Evolutionary conservation across 106 monocot species (phyloP), one percentile per base, ranked within the genome.

Genomic region (Phalaenopsis equestris): DNA sequence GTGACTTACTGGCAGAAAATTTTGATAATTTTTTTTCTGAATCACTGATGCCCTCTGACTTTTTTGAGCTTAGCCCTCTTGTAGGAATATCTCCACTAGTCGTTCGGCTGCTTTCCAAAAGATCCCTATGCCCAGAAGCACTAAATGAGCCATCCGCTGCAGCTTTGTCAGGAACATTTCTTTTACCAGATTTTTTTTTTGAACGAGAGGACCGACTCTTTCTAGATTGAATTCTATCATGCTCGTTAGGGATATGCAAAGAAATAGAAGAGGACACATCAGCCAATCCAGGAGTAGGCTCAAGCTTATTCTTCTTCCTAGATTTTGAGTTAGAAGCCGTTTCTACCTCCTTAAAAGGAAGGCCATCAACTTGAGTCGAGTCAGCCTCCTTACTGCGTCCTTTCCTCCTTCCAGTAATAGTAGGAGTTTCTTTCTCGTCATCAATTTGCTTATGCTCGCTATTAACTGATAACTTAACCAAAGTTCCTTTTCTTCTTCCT

Each of bases 11-110:
- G 9, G 55, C 45, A 36, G 76, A 85, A 76, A 45, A 79, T 37
- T 42, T 88, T 11, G 77, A 64, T 9, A 82, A 41, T 73, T 89
- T 91, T 45, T 56, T 79, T 61, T 87, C 86, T 52, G 89, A 89
- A 47, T 85, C 86, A 77, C 77, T 83, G 0, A 23, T 14, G 21
- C 21, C 81, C 42, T 91, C 88, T 57, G 65, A 36, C 19, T 87
- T 83, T 82, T 85, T 85, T 79, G 77, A 64, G 55, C 42, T 76
- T 64, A 67, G 24, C 46, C 46, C 84, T 77, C 65, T 80, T 11
- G 83, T 88, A n/a, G 84, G 79, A 0, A 41, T 5, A 18, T 38
- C 56, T 37, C 76, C 77, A 74, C 19, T 75, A 4, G 18, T 57
- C 37, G 11, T 23, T 19, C 57, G 37, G 75, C 42, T 67, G 42